A percentile compares a stretch with the other conserved stretches of the same genome.
Evolutionary conservation across 2,329 filamentous ascomycete species (phyloP).

Genomic region (Ophiobolus disseminans): DNA sequence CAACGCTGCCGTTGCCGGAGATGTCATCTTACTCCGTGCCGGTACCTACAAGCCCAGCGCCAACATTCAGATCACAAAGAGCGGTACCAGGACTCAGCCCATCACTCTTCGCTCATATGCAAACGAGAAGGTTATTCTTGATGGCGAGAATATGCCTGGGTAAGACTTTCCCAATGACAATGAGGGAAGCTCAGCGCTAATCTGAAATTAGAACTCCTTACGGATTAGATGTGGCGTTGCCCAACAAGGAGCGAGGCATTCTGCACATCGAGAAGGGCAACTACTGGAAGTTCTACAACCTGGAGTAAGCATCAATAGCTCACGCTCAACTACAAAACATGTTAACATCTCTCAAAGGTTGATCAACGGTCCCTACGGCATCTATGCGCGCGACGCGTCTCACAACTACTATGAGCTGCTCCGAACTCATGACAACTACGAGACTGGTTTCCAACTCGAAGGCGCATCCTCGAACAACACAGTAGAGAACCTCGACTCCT

Average conservation of each 20-base stretch:
- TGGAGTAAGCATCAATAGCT: constrained; percentile 23
- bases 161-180: constrained; percentile 1
- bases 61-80: constrained; percentile 56
- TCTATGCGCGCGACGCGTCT: constrained; percentile 45
- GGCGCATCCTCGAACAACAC: constrained; percentile 36
- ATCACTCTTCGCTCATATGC: constrained; percentile 16
- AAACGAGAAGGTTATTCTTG: constrained; percentile 20
- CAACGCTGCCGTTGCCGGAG: constrained; percentile 55
- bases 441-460: constrained; percentile 49
- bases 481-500: constrained; percentile 32
- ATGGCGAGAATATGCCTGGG: constrained; percentile 16
- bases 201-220: constrained; percentile 18
- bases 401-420: constrained; percentile 49
- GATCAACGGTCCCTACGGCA: constrained; percentile 49
- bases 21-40: constrained; percentile 54
- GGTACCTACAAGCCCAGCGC: constrained; percentile 56
- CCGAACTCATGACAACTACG: constrained; percentile 50
- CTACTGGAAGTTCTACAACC: constrained; percentile 57
- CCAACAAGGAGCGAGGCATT: constrained; percentile 54
- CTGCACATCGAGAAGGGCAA: constrained; percentile 57
- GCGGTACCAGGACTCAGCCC: constrained; percentile 38
- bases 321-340: neutral
- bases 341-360: constrained; percentile 13
- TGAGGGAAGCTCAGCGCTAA: too few relatives aligned
- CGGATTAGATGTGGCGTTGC: constrained; percentile 10